Percentiles rank a stretch among this genome's conserved stretches.
Conservation (phyloP, 2,329 filamentous ascomycete species). For the Aspergillus pseudoterreus region DNA sequence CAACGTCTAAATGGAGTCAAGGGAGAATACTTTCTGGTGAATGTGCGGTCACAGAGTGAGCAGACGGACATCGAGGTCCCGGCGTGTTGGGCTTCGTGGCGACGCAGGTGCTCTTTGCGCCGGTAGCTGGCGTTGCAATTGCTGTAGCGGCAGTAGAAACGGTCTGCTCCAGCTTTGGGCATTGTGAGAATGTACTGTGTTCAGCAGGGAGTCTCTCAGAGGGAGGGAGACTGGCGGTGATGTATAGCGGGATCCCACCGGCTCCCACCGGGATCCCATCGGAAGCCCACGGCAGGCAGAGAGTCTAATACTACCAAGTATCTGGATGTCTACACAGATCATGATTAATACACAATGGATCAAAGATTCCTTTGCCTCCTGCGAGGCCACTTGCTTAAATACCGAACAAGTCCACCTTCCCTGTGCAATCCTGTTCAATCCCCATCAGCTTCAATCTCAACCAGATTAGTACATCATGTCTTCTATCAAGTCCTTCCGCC, state of each 20-base stretch:
- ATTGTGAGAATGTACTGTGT: not conserved
- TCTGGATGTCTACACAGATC: no score
- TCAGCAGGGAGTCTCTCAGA: not conserved
- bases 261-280: not conserved
- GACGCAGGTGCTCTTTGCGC: conserved; percentile 16
- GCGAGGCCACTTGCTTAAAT: no score
- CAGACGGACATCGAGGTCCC: conserved; percentile 6
- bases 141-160: conserved; percentile 6
- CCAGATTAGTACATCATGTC: conserved; percentile 8
- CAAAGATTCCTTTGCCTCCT: no score
- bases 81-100: conserved; percentile 12
- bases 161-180: not conserved
- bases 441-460: no score
- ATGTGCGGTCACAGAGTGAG: conserved; percentile 13
- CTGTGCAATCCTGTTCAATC: no score
- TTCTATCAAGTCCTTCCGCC: conserved; percentile 41
- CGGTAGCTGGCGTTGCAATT: conserved; percentile 13
- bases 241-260: conserved; percentile 3
- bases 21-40: conserved; percentile 10
- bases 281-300: not conserved
- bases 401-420: no score
- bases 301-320: no score
- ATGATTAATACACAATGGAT: no score
- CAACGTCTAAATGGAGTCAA: no score
- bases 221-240: no score